phyloP scores from a whole-genome alignment of 2,329 filamentous ascomycete genomes.

The Trichoderma breve region DNA sequence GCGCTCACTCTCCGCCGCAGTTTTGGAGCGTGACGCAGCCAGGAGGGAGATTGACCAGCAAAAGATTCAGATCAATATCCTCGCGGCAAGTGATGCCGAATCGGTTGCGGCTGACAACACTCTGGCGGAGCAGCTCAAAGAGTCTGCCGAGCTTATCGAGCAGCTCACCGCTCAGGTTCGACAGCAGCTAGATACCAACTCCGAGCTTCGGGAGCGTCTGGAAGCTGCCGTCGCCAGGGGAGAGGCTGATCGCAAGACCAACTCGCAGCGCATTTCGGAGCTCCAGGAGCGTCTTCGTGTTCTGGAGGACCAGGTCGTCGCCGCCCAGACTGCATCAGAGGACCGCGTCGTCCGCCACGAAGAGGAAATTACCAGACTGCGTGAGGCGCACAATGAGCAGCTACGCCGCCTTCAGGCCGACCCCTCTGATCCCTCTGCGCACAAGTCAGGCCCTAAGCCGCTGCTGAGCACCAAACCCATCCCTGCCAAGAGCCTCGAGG shows the following conservation, averaged over 20 bases:
- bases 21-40: conserved; percentile 71
- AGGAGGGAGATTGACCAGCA: conserved; percentile 63
- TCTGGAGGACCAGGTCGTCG: conserved; percentile 80
- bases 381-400: conserved; percentile 73
- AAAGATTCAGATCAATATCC: conserved; percentile 56
- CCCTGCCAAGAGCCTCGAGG: conserved; percentile 64
- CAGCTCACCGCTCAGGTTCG: conserved; percentile 76
- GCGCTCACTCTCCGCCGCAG: conserved; percentile 64
- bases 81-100: conserved; percentile 56
- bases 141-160: conserved; percentile 75
- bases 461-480: conserved; percentile 41
- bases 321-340: conserved; percentile 82
- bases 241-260: conserved; percentile 77
- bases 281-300: conserved; percentile 77
- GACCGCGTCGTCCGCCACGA: conserved; percentile 81
- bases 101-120: conserved; percentile 60
- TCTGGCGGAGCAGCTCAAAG: conserved; percentile 67
- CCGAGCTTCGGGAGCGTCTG: conserved; percentile 71
- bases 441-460: conserved; percentile 28
- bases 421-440: conserved; percentile 32
- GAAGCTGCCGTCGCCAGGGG: conserved; percentile 77
- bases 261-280: conserved; percentile 76
- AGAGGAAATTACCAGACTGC: conserved; percentile 73
- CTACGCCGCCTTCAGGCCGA: conserved; percentile 72
- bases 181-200: conserved; percentile 76